Evolutionary conservation across 2,329 filamentous ascomycete species (phyloP).

Genomic region (Diaporthe nobilis): DNA sequence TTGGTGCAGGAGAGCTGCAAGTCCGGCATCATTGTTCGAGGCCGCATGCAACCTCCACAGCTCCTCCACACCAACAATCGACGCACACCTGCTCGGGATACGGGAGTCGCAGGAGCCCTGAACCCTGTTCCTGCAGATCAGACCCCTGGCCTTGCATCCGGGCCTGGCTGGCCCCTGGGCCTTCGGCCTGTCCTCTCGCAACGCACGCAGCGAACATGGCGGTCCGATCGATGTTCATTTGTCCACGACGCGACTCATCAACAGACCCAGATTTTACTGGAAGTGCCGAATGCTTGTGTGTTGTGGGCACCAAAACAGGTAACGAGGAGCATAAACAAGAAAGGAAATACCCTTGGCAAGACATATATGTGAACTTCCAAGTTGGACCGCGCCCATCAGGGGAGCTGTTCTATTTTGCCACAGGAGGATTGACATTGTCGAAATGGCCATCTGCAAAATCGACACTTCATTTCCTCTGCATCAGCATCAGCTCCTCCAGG

Average conservation of each 20-base stretch:
- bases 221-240: slow-evolving; percentile 23
- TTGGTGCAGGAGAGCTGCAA: slow-evolving; percentile 10
- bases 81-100: slow-evolving; percentile 35
- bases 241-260: slow-evolving; percentile 4
- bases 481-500: neutral
- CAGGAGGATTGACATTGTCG: neutral
- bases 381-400: neutral
- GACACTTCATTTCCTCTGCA: slow-evolving; percentile 16
- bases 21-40: slow-evolving; percentile 16
- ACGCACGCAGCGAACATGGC: slow-evolving; percentile 22
- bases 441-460: neutral
- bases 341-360: neutral
- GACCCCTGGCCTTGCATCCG: slow-evolving; percentile 24
- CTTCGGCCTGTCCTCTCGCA: neutral
- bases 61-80: slow-evolving; percentile 28
- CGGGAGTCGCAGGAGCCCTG: slow-evolving; percentile 31
- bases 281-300: slow-evolving; percentile 34
- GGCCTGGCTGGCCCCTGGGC: slow-evolving; percentile 12
- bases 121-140: slow-evolving; percentile 31
- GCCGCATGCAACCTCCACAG: slow-evolving; percentile 33
- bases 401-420: neutral
- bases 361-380: neutral
- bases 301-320: slow-evolving; percentile 21
- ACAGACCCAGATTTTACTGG: slow-evolving; percentile 7
- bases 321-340: slow-evolving; percentile 22